Evolutionary conservation across 352 stramenopile species (phyloP).

Genomic region (Peronospora destructor): DNA sequence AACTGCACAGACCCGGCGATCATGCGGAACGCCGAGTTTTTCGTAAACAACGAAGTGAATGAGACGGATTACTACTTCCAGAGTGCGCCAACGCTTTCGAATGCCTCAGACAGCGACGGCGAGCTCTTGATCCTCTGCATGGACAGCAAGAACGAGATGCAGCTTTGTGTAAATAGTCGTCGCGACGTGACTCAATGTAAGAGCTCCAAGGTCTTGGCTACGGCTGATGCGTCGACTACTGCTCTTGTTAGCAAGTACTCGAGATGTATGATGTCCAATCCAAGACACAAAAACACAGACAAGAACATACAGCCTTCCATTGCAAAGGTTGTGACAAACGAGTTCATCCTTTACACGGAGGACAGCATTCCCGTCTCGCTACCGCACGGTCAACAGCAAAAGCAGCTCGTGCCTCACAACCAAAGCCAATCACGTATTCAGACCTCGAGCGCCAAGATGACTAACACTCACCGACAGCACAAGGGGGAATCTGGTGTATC

Average conservation of each 20-base stretch:
- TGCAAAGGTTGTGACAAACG: conserved; percentile 25
- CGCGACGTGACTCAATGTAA: conserved; percentile 15
- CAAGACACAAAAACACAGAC: conserved; percentile 17
- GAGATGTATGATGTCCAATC: conserved; percentile 40
- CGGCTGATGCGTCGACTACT: conserved; percentile 7
- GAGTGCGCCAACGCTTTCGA: background rate
- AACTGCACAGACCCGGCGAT: conserved; percentile 13
- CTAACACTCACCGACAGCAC: conserved; percentile 6
- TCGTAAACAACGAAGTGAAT: conserved; percentile 34
- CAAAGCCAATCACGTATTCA: conserved; percentile 16
- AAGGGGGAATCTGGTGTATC: conserved; percentile 39
- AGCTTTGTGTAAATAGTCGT: background rate
- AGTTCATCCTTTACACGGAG: conserved; percentile 35
- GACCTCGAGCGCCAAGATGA: conserved; percentile 19
- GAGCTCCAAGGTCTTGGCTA: conserved; percentile 10
- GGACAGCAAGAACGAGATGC: conserved; percentile 10
- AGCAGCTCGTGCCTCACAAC: conserved; percentile 17
- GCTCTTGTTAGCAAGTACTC: conserved; percentile 53
- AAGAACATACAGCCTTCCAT: conserved; percentile 20
- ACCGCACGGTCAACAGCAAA: conserved; percentile 20
- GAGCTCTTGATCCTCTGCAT: conserved; percentile 19
- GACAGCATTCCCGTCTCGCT: conserved; percentile 25
- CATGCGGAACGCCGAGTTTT: conserved; percentile 30
- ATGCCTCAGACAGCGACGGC: conserved; percentile 7
- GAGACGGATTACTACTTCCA: conserved; percentile 27